A percentile compares a stretch with the other conserved stretches of the same genome.
These are phyloP conservation scores for Neopestalotiopsis sp. DNA, from an alignment of 2,329 filamentous ascomycete genomes.

Conservation along the genomic window DNA sequence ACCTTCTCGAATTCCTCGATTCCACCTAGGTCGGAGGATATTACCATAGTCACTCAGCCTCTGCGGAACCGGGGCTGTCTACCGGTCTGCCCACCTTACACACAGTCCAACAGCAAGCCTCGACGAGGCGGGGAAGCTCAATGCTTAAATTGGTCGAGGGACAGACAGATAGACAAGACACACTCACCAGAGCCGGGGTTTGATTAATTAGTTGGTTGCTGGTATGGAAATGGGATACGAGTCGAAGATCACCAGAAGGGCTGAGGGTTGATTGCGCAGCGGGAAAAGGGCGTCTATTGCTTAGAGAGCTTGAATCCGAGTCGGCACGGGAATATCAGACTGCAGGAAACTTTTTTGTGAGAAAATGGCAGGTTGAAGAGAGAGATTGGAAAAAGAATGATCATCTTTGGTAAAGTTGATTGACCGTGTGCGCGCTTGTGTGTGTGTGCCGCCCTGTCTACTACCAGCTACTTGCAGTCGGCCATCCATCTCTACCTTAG, in stretches of 20 bases:
- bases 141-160: slow-evolving; percentile 5
- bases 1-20: not conserved
- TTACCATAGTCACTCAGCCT: not conserved
- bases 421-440: not conserved
- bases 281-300: not conserved
- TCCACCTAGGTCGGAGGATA: not conserved
- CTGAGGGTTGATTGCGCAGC: not conserved
- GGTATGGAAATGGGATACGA: not conserved
- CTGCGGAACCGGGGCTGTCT: not conserved
- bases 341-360: not conserved
- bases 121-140: slow-evolving; percentile 13
- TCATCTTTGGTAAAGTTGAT: not conserved
- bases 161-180: not conserved
- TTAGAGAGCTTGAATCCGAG: not conserved
- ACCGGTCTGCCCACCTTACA: not conserved
- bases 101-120: not conserved
- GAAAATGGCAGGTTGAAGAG: not conserved
- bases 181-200: slow-evolving; percentile 6
- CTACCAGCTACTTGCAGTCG: not conserved
- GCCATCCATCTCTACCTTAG: not conserved
- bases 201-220: not conserved
- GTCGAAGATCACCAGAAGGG: not conserved
- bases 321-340: not conserved
- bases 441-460: slow-evolving; percentile 1
- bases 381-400: not conserved